These are phyloP conservation scores for Bertia moriformis DNA, from an alignment of 2,329 filamentous ascomycete species.

Conservation along the genomic window DNA sequence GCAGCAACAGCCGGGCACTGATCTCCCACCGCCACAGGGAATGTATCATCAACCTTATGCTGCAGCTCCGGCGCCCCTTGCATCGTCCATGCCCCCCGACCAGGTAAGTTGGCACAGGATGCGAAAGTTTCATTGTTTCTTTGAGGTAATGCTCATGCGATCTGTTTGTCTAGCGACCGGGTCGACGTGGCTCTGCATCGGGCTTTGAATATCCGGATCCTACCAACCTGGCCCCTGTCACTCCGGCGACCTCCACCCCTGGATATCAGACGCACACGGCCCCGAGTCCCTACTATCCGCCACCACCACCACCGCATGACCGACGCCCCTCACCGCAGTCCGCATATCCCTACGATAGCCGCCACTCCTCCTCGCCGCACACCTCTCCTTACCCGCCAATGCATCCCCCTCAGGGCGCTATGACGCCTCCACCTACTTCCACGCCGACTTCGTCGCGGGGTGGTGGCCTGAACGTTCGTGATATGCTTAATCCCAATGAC, in stretches of 20 bases:
- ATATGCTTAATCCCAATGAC: slow-evolving; percentile 27
- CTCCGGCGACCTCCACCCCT: slow-evolving; percentile 22
- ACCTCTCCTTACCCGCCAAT: slow-evolving; percentile 13
- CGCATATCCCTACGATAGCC: slow-evolving; percentile 21
- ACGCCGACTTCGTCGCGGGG: slow-evolving; percentile 14
- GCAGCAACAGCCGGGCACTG: slow-evolving; percentile 9
- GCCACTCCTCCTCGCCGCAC: slow-evolving; percentile 24
- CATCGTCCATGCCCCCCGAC: slow-evolving; percentile 20
- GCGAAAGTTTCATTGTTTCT: slow-evolving; percentile 14
- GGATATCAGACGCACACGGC: slow-evolving; percentile 21
- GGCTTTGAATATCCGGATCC: slow-evolving; percentile 29
- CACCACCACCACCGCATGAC: slow-evolving; percentile 6
- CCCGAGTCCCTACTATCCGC: slow-evolving; percentile 18
- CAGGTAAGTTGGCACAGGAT: slow-evolving; percentile 23
- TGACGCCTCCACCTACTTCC: slow-evolving; percentile 21
- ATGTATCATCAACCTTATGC: slow-evolving; percentile 16
- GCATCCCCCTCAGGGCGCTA: slow-evolving; percentile 11
- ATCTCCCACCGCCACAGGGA: slow-evolving; percentile 21
- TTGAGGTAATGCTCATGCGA: too few relatives aligned
- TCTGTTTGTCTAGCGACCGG: slow-evolving; percentile 18
- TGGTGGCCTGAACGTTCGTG: slow-evolving; percentile 27
- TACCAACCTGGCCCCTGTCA: slow-evolving; percentile 27
- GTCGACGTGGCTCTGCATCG: slow-evolving; percentile 24
- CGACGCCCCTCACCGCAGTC: slow-evolving; percentile 22
- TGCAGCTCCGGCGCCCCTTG: slow-evolving; percentile 3